A percentile compares a stretch with the other conserved stretches of the same genome.
phyloP scores from a whole-genome alignment of 345 rosid species.

The Capsella bursapastoris region DNA sequence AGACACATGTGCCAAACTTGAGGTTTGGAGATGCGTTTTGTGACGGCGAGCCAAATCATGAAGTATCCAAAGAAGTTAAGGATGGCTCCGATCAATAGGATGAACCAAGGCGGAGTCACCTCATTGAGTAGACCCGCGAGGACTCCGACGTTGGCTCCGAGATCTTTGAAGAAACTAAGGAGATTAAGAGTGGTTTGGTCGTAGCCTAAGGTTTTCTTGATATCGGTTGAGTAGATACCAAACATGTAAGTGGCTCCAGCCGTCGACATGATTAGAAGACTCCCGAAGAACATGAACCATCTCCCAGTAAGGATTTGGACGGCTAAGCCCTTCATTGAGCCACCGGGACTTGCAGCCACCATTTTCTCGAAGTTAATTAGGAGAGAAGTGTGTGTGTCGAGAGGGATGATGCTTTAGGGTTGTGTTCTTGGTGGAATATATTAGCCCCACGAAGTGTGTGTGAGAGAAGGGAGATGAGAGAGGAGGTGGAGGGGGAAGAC shows the following conservation, averaged over 20 bases:
- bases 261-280: slow-evolving; percentile 52
- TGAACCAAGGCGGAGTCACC: slow-evolving; percentile 58
- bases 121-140: slow-evolving; percentile 55
- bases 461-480: slow-evolving; percentile 24
- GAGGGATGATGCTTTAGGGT: slow-evolving; percentile 33
- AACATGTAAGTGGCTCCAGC: slow-evolving; percentile 65
- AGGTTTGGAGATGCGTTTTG: slow-evolving; percentile 47
- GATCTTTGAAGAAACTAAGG: slow-evolving; percentile 58
- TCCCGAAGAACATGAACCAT: slow-evolving; percentile 60
- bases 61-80: slow-evolving; percentile 59
- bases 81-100: slow-evolving; percentile 50
- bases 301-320: slow-evolving; percentile 50
- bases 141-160: slow-evolving; percentile 60
- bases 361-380: slow-evolving; percentile 23
- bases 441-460: slow-evolving; percentile 38
- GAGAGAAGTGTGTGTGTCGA: slow-evolving; percentile 38
- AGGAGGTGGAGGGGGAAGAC: slow-evolving; percentile 34
- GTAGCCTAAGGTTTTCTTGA: slow-evolving; percentile 51
- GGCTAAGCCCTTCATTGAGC: slow-evolving; percentile 46
- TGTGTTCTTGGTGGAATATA: slow-evolving; percentile 42
- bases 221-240: slow-evolving; percentile 53
- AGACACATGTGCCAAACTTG: slow-evolving; percentile 63
- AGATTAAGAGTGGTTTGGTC: slow-evolving; percentile 61
- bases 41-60: slow-evolving; percentile 60
- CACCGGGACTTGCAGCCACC: slow-evolving; percentile 38